Percentiles rank a stretch among this genome's conserved stretches.
Evolutionary conservation across 495 filamentous ascomycete genomes (phyloP).

Genomic region (Hapsidospora chrysogenum): DNA sequence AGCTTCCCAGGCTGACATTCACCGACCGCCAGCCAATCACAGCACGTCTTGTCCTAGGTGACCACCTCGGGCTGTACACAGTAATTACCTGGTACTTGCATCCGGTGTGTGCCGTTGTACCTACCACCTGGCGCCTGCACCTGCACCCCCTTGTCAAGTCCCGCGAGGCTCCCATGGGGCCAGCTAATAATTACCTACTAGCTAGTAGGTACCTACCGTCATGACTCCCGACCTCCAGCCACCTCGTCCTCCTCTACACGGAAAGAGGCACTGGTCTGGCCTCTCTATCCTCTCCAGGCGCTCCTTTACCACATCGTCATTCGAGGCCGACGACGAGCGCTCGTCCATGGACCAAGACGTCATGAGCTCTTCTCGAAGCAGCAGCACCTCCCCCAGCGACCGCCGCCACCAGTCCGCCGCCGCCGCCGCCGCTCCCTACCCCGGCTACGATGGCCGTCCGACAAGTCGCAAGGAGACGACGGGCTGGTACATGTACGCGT

Average conservation of each 20-base stretch:
- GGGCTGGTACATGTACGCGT: slow-evolving; percentile 94
- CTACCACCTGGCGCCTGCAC: too few species aligned
- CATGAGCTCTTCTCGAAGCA: slow-evolving; percentile 20
- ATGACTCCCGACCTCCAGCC: background rate
- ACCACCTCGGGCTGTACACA: too few species aligned
- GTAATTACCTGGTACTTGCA: too few species aligned
- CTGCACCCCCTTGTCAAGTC: too few species aligned
- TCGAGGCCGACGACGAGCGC: slow-evolving; percentile 47
- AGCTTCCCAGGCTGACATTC: too few species aligned
- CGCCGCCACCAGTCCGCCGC: background rate
- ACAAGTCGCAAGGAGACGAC: slow-evolving; percentile 77
- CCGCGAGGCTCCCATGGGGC: too few species aligned
- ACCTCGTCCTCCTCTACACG: slow-evolving; percentile 1
- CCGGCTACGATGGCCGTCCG: slow-evolving; percentile 70
- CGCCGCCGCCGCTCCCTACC: slow-evolving; percentile 29
- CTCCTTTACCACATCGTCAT: slow-evolving; percentile 30
- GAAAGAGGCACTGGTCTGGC: slow-evolving; percentile 21
- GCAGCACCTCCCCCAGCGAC: slow-evolving; percentile 5
- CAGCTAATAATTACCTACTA: too few species aligned
- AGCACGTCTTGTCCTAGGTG: too few species aligned
- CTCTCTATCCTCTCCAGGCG: slow-evolving; percentile 25
- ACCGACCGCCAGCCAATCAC: too few species aligned
- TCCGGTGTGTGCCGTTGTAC: too few species aligned
- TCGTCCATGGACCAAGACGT: slow-evolving; percentile 24
- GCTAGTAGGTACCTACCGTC: background rate